phyloP scores from a whole-genome alignment of 2,329 filamentous ascomycete species.

The Simplicillium aogashimaense region DNA sequence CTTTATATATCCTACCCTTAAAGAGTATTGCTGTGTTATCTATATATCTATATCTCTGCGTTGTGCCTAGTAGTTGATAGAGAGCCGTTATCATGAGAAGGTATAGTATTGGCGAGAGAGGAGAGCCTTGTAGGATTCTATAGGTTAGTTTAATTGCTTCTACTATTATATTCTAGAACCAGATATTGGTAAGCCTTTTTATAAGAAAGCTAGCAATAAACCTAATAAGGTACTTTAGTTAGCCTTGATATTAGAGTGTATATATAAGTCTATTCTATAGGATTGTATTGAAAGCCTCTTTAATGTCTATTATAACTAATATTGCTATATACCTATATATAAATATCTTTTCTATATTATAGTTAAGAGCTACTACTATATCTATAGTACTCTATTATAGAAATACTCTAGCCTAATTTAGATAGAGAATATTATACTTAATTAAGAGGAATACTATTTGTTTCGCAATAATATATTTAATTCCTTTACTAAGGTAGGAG shows the following conservation, averaged over 20 bases:
- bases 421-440: slow-evolving; percentile 11
- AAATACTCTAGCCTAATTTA: slow-evolving; percentile 12
- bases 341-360: slow-evolving; percentile 11
- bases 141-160: not conserved
- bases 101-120: slow-evolving; percentile 4
- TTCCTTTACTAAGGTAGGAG: slow-evolving; percentile 14
- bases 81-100: slow-evolving; percentile 3
- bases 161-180: slow-evolving; percentile 1
- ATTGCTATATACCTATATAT: slow-evolving; percentile 2
- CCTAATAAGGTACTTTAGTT: not conserved
- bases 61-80: not conserved
- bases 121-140: slow-evolving; percentile 4
- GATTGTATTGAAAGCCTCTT: slow-evolving; percentile 5
- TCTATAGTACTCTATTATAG: slow-evolving; percentile 11
- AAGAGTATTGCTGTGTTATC: slow-evolving; percentile 6
- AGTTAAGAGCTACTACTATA: slow-evolving; percentile 9
- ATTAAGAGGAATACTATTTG: slow-evolving; percentile 11
- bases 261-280: slow-evolving; percentile 2
- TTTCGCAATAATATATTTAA: slow-evolving; percentile 14
- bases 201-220: slow-evolving; percentile 3
- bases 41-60: slow-evolving; percentile 3
- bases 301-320: slow-evolving; percentile 4
- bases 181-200: slow-evolving; percentile 1
- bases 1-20: slow-evolving; percentile 6
- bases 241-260: slow-evolving; percentile 3